Evolutionary conservation across 129 eudicot species (phyloP), one percentile per base, ranked within the genome.

Genomic region (Tagetes erecta): DNA sequence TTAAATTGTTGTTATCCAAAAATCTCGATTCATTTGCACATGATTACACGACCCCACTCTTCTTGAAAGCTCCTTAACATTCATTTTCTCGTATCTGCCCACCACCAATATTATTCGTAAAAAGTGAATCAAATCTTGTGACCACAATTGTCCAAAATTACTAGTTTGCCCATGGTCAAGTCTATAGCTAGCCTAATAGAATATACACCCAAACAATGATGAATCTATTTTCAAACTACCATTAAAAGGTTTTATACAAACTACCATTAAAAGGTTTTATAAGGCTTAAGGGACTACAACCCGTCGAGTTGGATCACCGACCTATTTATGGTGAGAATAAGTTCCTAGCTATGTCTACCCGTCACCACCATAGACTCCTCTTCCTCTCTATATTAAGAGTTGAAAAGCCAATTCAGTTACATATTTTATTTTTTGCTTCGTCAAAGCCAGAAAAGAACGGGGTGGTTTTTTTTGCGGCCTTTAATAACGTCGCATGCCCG

Each of bases 61-160:
- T 14, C 60, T 53, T 14, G 60, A 53, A 20, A 53, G 60, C 60
- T 20, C 34, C 6, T 53, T 53, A 67, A 68, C 75, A 68, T 60
- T 77, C 62, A 11, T 36, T 67, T 76, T 76, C 80, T 37, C 38
- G 56, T 35, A 35, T 62, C 33, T 60, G 39, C 58, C 70, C 80
- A 59, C 75, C 75, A 76, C 80, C 68, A 6, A 58, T 68, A 35
- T 41, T 49, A 44, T 53, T 66, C 58, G 35, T 55, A 73, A 60
- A 73, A 52, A 52, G 78, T 71, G 66, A 55, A 53, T 45, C 60
- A 76, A 67, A 76, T 68, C 75, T 76, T 68, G 51, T 57, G 81
- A 68, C 68, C 75, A 68, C 42, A 63, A 47, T 33, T 64, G 3
- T 35, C 47, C 38, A 9, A 3, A 46, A 13, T 64, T 10, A 74